Percentiles rank a stretch among this genome's conserved stretches.
Evolutionary conservation across 345 rosid genomes (phyloP).

Genomic region (thale cress (Arabidopsis thaliana)): DNA sequence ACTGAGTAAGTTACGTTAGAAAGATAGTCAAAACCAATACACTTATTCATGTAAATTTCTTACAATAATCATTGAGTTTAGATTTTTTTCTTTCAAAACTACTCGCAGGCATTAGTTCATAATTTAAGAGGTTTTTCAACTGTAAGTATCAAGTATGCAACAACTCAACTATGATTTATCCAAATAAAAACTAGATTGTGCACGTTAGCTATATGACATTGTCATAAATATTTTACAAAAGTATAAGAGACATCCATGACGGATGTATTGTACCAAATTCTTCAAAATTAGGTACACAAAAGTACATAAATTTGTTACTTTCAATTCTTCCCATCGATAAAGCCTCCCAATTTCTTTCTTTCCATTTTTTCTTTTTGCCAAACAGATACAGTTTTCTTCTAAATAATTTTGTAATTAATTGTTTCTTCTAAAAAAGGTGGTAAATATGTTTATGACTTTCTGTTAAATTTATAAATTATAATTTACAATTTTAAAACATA

Average conservation of each 20-base stretch:
- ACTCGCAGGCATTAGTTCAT: neutral
- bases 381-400: neutral
- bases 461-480: too few species aligned
- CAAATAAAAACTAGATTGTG: neutral
- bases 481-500: neutral
- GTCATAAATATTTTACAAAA: constrained; percentile 15
- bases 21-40: neutral
- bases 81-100: neutral
- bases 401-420: neutral
- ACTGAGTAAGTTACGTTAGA: neutral
- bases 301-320: constrained; percentile 41
- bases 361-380: constrained; percentile 1
- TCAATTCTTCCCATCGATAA: constrained; percentile 24
- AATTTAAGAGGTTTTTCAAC: neutral
- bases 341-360: constrained; percentile 33
- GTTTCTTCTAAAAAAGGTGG: neutral
- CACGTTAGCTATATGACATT: constrained; percentile 26
- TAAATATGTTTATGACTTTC: neutral
- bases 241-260: constrained; percentile 24
- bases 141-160: neutral
- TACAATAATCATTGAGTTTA: neutral
- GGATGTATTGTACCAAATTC: constrained; percentile 39
- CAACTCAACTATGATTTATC: constrained; percentile 4
- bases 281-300: constrained; percentile 44
- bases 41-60: neutral